Conservation (phyloP, 2,329 filamentous ascomycete species). For the Elsinoe perseae region DNA sequence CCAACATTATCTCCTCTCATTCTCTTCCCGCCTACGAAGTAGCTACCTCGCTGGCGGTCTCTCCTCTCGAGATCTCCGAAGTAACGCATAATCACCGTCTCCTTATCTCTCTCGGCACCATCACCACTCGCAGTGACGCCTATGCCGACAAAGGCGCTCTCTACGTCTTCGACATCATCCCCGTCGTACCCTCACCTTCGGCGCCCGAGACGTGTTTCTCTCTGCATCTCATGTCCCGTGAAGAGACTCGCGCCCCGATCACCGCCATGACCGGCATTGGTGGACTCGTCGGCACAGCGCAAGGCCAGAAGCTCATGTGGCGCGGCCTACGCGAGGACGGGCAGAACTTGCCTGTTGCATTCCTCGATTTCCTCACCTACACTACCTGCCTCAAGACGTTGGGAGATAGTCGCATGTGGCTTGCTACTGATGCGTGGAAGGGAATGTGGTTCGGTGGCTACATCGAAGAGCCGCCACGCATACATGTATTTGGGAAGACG, state of each 20-base stretch:
- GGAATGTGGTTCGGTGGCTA: slow-evolving; percentile 96
- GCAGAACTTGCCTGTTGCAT: slow-evolving; percentile 83
- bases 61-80: slow-evolving; percentile 85
- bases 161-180: slow-evolving; percentile 85
- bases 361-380: slow-evolving; percentile 95
- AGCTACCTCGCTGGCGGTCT: slow-evolving; percentile 71
- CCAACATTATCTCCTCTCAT: slow-evolving; percentile 69
- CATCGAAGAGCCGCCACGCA: slow-evolving; percentile 91
- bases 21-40: slow-evolving; percentile 67
- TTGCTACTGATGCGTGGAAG: slow-evolving; percentile 85
- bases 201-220: slow-evolving; percentile 77
- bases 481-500: slow-evolving; percentile 87
- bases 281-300: slow-evolving; percentile 84
- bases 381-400: slow-evolving; percentile 80
- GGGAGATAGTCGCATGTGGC: slow-evolving; percentile 71
- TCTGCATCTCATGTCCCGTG: slow-evolving; percentile 77
- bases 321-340: slow-evolving; percentile 92
- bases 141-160: slow-evolving; percentile 76
- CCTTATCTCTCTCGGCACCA: slow-evolving; percentile 77
- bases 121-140: slow-evolving; percentile 82
- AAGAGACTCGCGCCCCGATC: slow-evolving; percentile 87
- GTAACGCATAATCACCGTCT: slow-evolving; percentile 77
- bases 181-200: slow-evolving; percentile 82
- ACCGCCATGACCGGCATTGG: slow-evolving; percentile 76
- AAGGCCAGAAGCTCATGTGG: slow-evolving; percentile 94